phyloP scores from a whole-genome alignment of 2,329 filamentous ascomycete genomes.

The Calonectria henricotiae region DNA sequence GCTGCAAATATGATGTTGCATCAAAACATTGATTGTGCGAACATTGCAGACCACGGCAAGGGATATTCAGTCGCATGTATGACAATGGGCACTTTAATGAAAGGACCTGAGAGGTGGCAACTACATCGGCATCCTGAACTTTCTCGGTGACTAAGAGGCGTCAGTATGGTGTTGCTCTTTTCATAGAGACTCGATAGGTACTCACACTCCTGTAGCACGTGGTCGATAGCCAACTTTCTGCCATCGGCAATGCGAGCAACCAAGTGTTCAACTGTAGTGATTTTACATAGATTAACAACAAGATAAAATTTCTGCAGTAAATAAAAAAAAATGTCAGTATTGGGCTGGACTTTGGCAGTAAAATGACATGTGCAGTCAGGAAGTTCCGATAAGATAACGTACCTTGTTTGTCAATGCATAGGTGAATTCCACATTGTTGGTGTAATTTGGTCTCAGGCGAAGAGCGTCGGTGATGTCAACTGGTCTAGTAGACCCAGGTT shows the following conservation, averaged over 20 bases:
- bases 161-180: constrained; percentile 43
- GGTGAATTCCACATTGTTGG: constrained; percentile 86
- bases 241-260: constrained; percentile 77
- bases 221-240: constrained; percentile 83
- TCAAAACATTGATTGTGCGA: constrained; percentile 97
- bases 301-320: constrained; percentile 78
- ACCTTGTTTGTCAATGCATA: constrained; percentile 94
- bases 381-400: constrained; percentile 46
- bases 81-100: constrained; percentile 95
- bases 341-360: constrained; percentile 30
- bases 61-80: constrained; percentile 84
- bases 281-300: constrained; percentile 82
- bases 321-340: constrained; percentile 39
- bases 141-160: constrained; percentile 78
- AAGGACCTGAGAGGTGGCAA: constrained; percentile 89
- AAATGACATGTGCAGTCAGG: constrained; percentile 34
- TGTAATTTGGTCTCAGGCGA: constrained; percentile 79
- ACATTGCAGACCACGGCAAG: constrained; percentile 85
- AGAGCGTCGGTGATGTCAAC: constrained; percentile 89
- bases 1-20: constrained; percentile 89
- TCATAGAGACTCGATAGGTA: constrained; percentile 36
- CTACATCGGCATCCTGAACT: constrained; percentile 89
- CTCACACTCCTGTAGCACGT: constrained; percentile 89
- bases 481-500: constrained; percentile 93
- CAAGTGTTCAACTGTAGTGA: constrained; percentile 80